These are phyloP conservation scores for Chimonanthus salicifolius DNA, from an alignment of 164 flowering plant species.

Conservation along the genomic window DNA sequence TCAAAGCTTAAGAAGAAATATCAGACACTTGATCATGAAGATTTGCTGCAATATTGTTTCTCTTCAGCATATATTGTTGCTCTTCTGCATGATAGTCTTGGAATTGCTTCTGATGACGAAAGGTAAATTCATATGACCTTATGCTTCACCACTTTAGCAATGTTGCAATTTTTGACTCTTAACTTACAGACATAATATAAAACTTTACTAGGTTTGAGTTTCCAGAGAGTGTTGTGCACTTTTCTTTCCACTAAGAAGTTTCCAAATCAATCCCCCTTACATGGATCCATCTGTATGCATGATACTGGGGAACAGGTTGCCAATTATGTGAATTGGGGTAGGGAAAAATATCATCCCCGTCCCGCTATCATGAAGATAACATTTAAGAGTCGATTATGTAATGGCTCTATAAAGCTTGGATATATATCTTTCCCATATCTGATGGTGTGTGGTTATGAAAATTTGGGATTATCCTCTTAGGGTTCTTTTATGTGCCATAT, in stretches of 20 bases:
- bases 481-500: neutral
- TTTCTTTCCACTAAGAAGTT: neutral
- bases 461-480: neutral
- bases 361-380: too few species aligned
- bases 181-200: neutral
- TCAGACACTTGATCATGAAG: slow-evolving; percentile 48
- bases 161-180: neutral
- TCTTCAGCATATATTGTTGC: slow-evolving; percentile 97
- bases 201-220: neutral
- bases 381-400: too few species aligned
- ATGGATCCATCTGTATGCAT: neutral
- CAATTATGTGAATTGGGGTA: too few species aligned
- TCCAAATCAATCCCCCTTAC: neutral
- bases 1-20: slow-evolving; percentile 44
- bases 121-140: slow-evolving; percentile 37
- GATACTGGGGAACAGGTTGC: neutral
- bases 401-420: too few species aligned
- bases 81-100: slow-evolving; percentile 83
- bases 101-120: slow-evolving; percentile 63
- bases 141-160: neutral
- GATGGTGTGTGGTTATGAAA: too few species aligned
- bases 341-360: too few species aligned
- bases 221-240: neutral
- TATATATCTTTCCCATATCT: too few species aligned
- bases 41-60: slow-evolving; percentile 72